Evolutionary conservation across 192 early-diverging fungal species (phyloP).

Genomic region (Coemansia sp.): DNA sequence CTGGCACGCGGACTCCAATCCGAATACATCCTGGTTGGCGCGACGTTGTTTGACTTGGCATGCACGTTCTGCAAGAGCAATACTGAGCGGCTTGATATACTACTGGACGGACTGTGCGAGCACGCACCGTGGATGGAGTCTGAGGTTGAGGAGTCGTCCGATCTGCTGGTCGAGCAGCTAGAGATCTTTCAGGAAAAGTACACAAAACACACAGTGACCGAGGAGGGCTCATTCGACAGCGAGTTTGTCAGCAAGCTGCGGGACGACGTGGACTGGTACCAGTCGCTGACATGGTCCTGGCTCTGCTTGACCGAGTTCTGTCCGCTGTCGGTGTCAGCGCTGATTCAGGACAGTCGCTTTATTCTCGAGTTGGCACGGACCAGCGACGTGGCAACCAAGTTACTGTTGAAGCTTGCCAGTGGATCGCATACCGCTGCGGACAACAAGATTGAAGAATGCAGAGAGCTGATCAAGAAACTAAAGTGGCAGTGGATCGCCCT

Average conservation of each 20-base stretch:
- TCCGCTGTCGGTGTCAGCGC: slow-evolving; percentile 11
- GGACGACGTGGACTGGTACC: slow-evolving; percentile 30
- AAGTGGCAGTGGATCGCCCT: slow-evolving; percentile 54
- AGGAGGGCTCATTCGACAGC: slow-evolving; percentile 5
- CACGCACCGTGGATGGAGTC: slow-evolving; percentile 47
- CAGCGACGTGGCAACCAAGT: slow-evolving; percentile 29
- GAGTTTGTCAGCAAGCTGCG: slow-evolving; percentile 16
- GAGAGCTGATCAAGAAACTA: slow-evolving; percentile 27
- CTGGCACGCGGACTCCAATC: slow-evolving; percentile 25
- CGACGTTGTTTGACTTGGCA: slow-evolving; percentile 58
- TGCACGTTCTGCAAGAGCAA: slow-evolving; percentile 49
- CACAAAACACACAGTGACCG: slow-evolving; percentile 10
- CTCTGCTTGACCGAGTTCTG: slow-evolving; percentile 24
- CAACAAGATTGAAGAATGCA: slow-evolving; percentile 4
- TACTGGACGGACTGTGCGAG: slow-evolving; percentile 48
- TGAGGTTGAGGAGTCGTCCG: slow-evolving; percentile 51
- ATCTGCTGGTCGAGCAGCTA: slow-evolving; percentile 54
- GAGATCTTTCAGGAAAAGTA: slow-evolving; percentile 50
- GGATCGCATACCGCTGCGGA: neutral
- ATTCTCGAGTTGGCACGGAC: slow-evolving; percentile 32
- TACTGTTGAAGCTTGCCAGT: slow-evolving; percentile 11
- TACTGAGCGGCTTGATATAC: slow-evolving; percentile 29
- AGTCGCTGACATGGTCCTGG: slow-evolving; percentile 34
- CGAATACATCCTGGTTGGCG: slow-evolving; percentile 39
- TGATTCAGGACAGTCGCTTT: slow-evolving; percentile 33